Evolutionary conservation across 768 basidiomycete genomes (phyloP).

Genomic region (Kwoniella heveanensis): DNA sequence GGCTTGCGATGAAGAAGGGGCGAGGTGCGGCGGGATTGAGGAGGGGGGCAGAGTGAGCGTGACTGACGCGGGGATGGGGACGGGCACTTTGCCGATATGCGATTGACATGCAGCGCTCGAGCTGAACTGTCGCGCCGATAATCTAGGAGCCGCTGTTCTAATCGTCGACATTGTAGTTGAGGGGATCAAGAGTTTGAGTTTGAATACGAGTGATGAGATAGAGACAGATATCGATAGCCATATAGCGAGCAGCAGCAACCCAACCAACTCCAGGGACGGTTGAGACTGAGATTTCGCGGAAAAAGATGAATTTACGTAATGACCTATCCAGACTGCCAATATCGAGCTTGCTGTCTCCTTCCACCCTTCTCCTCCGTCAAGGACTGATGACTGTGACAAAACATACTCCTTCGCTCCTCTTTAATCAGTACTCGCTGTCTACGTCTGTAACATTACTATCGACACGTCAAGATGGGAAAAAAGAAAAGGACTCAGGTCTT

Average conservation of each 20-base stretch:
- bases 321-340: not conserved
- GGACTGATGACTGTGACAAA: too few species aligned
- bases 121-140: not conserved
- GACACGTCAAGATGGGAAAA: conserved; percentile 46
- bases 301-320: not conserved
- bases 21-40: conserved; percentile 34
- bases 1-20: conserved; percentile 46
- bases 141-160: not conserved
- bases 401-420: too few species aligned
- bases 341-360: not conserved
- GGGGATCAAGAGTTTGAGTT: too few species aligned
- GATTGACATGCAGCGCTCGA: conserved; percentile 42
- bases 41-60: conserved; percentile 54
- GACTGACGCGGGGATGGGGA: conserved; percentile 63
- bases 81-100: conserved; percentile 62
- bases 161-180: not conserved
- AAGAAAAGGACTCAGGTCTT: conserved; percentile 53
- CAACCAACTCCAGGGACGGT: too few species aligned
- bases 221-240: conserved; percentile 1
- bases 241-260: too few species aligned
- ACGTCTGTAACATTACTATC: not conserved
- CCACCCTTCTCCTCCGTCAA: conserved; percentile 1
- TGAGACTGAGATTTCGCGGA: conserved; percentile 1
- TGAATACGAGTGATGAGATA: too few species aligned
- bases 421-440: too few species aligned